Evolutionary conservation across 805 yeast genomes (phyloP), one percentile per base, ranked within the genome.

Genomic region (Saturnispora mendoncae): DNA sequence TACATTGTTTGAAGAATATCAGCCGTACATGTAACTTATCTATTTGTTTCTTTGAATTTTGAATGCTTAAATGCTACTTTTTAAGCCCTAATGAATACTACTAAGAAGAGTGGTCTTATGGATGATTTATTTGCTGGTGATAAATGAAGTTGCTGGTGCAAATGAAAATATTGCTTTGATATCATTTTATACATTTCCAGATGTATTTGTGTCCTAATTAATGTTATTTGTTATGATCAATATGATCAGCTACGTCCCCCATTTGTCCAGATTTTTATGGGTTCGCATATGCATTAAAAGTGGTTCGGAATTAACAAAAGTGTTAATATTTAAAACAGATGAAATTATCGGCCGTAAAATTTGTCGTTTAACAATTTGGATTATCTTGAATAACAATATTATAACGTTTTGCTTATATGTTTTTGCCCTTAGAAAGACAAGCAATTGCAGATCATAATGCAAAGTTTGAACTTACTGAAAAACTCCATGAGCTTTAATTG

Each of bases 141-240:
- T 84, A 84, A 62, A 76, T 47, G 84, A 87, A 1, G 80, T 82
- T 28, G 94, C 92, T 44, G 74, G 81, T 33, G 78, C 80, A 26
- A 80, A 78, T 53, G 92, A 84, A 58, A 74, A 79, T 46, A 61
- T 72, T 50, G 76, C 78, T 0, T 54, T 76, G 57, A 26, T 81
- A 6, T 55, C 72, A 6, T 61, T 79, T 36, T 60, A 76, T 5
- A 42, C 65, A n/a, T 67, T 68, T 38, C 90, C 92, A 1, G 84
- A 85, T 19, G 49, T 71, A 40, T 48, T 80, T 36, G 87, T 88
- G 0, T 72, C 80, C 51, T 81, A 87, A 86, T 55, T 83, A 51
- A 64, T 82, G 47, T 66, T 72, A 43, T 82, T 84, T 73, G 87
- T 82, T 45, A 69, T 84, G 44, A 35, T 69, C 25, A 83, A 84